Percentiles rank a stretch among this genome's conserved stretches.
These are phyloP conservation scores for Piper longum DNA, from an alignment of 164 flowering plant genomes.

Conservation along the genomic window DNA sequence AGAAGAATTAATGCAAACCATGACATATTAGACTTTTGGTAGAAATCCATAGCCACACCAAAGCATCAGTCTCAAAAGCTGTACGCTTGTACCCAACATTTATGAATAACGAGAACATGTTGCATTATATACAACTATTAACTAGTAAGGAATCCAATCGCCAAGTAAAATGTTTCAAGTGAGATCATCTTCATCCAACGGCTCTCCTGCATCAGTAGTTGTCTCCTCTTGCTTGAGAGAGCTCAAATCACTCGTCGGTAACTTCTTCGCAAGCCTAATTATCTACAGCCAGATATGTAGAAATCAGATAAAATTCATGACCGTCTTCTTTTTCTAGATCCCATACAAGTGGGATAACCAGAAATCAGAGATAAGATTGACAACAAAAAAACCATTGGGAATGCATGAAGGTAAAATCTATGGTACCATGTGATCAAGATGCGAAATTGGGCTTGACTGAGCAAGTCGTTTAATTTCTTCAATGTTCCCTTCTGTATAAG, in stretches of 20 bases:
- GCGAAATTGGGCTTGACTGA: slow-evolving; percentile 60
- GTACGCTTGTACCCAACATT: not conserved
- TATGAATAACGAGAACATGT: not conserved
- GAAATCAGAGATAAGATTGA: not conserved
- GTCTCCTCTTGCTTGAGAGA: slow-evolving; percentile 19
- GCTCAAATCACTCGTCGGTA: slow-evolving; percentile 78
- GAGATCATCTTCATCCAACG: slow-evolving; percentile 80
- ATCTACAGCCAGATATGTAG: slow-evolving; percentile 34
- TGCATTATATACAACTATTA: too few species aligned
- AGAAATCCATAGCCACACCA: too few species aligned
- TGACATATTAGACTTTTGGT: too few species aligned
- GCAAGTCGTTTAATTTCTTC: slow-evolving; percentile 77
- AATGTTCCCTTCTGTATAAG: slow-evolving; percentile 66
- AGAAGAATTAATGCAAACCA: too few species aligned
- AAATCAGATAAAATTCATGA: not conserved
- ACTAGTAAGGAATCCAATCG: too few species aligned
- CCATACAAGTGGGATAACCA: not conserved
- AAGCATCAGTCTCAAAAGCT: not conserved
- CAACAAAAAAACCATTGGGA: not conserved
- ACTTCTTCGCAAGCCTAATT: slow-evolving; percentile 77
- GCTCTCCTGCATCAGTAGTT: slow-evolving; percentile 25
- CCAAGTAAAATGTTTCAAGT: slow-evolving; percentile 19
- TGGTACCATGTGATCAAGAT: slow-evolving; percentile 71
- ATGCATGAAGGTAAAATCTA: not conserved
- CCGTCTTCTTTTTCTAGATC: not conserved